Conservation (phyloP, 2,329 filamentous ascomycete species). For the Thermoascus crustaceus region DNA sequence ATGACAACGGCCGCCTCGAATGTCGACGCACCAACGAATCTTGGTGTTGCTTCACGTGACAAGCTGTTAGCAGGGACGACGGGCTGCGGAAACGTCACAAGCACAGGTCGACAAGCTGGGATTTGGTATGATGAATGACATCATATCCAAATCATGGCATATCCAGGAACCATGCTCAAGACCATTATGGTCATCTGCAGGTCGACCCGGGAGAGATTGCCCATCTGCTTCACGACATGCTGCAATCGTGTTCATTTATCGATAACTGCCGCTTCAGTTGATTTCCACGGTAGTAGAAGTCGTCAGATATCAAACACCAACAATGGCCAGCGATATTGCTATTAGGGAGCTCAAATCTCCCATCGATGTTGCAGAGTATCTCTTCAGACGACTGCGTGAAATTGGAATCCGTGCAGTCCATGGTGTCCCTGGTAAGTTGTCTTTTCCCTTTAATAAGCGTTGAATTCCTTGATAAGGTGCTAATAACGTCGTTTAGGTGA, state of each 20-base stretch:
- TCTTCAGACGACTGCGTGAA: conserved; percentile 42
- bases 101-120: too few relatives aligned
- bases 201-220: too few relatives aligned
- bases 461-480: not conserved
- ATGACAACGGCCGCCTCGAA: too few relatives aligned
- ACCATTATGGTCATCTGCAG: not conserved
- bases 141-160: conserved; percentile 2
- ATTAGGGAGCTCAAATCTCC: conserved; percentile 37
- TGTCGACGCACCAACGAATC: too few relatives aligned
- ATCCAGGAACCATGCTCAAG: not conserved
- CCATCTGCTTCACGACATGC: too few relatives aligned
- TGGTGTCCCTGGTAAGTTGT: conserved; percentile 45
- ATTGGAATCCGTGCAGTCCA: conserved; percentile 43
- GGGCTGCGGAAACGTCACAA: too few relatives aligned
- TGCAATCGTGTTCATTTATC: too few relatives aligned
- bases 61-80: too few relatives aligned
- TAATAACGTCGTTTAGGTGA: conserved; percentile 35
- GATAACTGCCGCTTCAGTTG: too few relatives aligned
- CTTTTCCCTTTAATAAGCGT: conserved; percentile 14
- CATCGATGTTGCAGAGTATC: conserved; percentile 41
- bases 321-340: conserved; percentile 32
- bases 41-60: too few relatives aligned
- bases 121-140: conserved; percentile 4
- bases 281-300: not conserved
- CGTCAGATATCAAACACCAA: too few relatives aligned